Conservation (phyloP, 805 yeast species). For the Yamadazyma olivae region DNA sequence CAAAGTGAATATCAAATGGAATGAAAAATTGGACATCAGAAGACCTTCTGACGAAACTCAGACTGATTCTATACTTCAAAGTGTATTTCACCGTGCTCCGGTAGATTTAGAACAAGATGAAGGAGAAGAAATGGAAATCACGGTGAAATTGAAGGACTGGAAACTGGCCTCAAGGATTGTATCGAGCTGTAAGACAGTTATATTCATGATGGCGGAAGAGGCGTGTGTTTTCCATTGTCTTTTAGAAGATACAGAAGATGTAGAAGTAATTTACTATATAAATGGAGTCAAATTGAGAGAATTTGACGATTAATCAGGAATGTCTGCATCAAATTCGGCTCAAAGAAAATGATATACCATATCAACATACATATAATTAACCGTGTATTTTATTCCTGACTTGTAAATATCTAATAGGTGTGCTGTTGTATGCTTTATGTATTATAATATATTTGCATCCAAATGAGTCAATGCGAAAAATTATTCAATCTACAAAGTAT, state of each 20-base stretch:
- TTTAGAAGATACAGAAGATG: constrained; percentile 60
- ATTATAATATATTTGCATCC: background rate
- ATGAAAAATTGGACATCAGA: constrained; percentile 47
- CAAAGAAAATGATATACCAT: no score
- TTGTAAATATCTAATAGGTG: background rate
- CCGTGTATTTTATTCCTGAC: background rate
- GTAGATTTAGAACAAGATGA: constrained; percentile 9
- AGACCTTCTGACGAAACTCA: constrained; percentile 17
- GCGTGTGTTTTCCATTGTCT: constrained; percentile 66
- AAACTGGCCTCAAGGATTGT: constrained; percentile 59
- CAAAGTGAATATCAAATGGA: constrained; percentile 58
- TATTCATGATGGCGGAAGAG: constrained; percentile 54
- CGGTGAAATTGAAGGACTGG: constrained; percentile 65
- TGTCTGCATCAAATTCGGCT: no score
- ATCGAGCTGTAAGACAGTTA: constrained; percentile 57
- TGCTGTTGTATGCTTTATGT: no score
- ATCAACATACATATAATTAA: no score
- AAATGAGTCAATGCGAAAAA: constrained; percentile 2
- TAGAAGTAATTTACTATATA: constrained; percentile 64
- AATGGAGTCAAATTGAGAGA: constrained; percentile 19
- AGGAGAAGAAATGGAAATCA: constrained; percentile 40
- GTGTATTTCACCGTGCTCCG: constrained; percentile 6
- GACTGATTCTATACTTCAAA: constrained; percentile 19
- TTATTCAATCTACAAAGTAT: no score
- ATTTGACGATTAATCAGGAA: background rate